Evolutionary conservation across 768 basidiomycete genomes (phyloP), one percentile per base, ranked within the genome.

Genomic region (Multifurca ochricompacta): DNA sequence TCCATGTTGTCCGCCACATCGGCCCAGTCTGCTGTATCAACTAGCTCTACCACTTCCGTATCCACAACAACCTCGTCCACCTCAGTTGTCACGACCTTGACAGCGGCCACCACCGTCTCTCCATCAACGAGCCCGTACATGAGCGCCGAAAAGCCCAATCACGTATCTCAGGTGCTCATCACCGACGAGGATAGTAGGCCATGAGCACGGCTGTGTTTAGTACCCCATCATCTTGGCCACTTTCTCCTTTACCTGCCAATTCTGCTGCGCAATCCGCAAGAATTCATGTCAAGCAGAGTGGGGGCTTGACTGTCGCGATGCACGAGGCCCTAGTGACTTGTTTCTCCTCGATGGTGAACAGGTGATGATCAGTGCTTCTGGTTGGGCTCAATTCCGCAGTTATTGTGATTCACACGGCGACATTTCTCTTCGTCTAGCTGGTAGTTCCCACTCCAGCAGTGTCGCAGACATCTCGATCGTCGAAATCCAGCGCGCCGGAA

Each of bases 91-190:
- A 53, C 59, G 16, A 25, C 32, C 16, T 18, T 35, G 32, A 60
- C 56, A 13, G 42, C 39, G 21, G 51, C 56, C 28, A 59, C 59
- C 8, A 58, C 51, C 18, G 46, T 48, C n/a, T 60, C 59, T 4
- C 37, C 55, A 13, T 53, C 37, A n/a, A 43, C 28, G 6, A 52
- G 43, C 34, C 36, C 47, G 25, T 16, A 13, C 13, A 45, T 35
- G 6, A 41, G 48, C 32, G 28, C 37, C 32, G 48, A 34, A 18
- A 50, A 50, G 25, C 32, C 43, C 0, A 39, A 13, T 19, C 37
- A 23, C 23, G 42, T 39, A 31, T 46, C 48, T 44, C 54, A 51
- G 36, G 43, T 55, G 43, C 37, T 21, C 31, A 27, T 58, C 18
- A 37, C 57, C 10, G 42, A 56, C 16, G 54, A 56, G 42, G 34